Base-by-base conservation (phyloP, 805 yeast genomes). In the Soucietia sequanensis region DNA sequence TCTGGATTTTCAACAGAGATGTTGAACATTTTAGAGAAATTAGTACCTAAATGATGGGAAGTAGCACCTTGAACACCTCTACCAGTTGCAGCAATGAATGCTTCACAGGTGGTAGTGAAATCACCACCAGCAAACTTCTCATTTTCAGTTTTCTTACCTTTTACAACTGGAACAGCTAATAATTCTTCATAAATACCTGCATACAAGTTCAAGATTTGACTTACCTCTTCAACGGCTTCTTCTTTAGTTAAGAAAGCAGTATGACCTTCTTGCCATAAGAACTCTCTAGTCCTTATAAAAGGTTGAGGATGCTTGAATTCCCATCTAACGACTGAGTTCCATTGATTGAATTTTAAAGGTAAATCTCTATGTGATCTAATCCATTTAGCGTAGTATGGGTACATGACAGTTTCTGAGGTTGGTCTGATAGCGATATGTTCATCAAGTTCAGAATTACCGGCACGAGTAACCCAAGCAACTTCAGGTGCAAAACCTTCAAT, bases 261-360 rank as follows among this genome's bases (percentile, higher is more conserved):
- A 72, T 93, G 99, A 52, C 99, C 99, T 72, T 93, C 99, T 72
- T 93, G 99, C 99, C 99, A 93, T 65, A 93, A 75, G 70, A 93
- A 93, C 70, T 93, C 99, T 72, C 99, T 84, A 10, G 99, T 95
- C 78, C 99, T 85, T 60, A 93, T 71, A 68, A 93, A 93, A 33
- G 99, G 99, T 71, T 93, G 99, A 39, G 99, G 99, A 66, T 93
- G 98, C 75, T 93, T 93, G 72, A 93, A 93, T 70, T 93, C 99
- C 99, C 99, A 93, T 75, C 99, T 84, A 33, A 93, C 99, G 29
- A 93, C 99, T 13, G 97, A 90, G 72, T 95, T 95, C 99, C 99
- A 93, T 71, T 93, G 99, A 74, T 93, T 93, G 58, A 93, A 77
- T 56, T 85, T 86, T 67, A 93, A 75, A 43, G 99, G 99, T 60